phyloP scores from a whole-genome alignment of 75 land plant genomes.

The Azolla pinnata region DNA sequence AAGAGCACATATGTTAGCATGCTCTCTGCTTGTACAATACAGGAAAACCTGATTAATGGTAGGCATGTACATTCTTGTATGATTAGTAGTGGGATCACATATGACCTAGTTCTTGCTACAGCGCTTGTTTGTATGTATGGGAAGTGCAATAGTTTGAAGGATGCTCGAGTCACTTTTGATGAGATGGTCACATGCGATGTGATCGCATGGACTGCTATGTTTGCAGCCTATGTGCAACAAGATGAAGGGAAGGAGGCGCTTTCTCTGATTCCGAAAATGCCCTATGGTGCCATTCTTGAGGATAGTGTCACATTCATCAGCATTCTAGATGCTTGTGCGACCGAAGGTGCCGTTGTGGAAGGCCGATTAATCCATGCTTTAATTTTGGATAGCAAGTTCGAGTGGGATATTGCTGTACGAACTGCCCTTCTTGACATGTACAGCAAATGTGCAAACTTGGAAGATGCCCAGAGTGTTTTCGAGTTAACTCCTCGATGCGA shows the following conservation, averaged over 20 bases:
- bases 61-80: constrained; percentile 19
- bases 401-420: constrained; percentile 5
- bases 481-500: constrained; percentile 14
- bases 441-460: constrained; percentile 42
- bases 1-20: constrained; percentile 4
- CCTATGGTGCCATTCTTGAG: constrained; percentile 6
- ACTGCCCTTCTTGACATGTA: constrained; percentile 38
- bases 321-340: constrained; percentile 18
- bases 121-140: constrained; percentile 46
- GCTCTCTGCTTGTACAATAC: constrained; percentile 9
- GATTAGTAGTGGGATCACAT: constrained; percentile 24
- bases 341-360: not conserved
- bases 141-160: constrained; percentile 18
- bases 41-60: constrained; percentile 6
- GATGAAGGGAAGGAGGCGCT: constrained; percentile 12
- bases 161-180: constrained; percentile 35
- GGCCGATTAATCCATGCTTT: constrained; percentile 11
- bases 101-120: constrained; percentile 31
- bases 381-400: constrained; percentile 8
- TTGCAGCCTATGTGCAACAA: constrained; percentile 13
- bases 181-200: constrained; percentile 31
- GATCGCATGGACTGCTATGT: constrained; percentile 24
- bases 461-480: constrained; percentile 37
- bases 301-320: constrained; percentile 10
- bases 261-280: constrained; percentile 12